Evolutionary conservation across 2,329 filamentous ascomycete species (phyloP), one percentile per base, ranked within the genome.

Genomic region (Epichloe festucae): DNA sequence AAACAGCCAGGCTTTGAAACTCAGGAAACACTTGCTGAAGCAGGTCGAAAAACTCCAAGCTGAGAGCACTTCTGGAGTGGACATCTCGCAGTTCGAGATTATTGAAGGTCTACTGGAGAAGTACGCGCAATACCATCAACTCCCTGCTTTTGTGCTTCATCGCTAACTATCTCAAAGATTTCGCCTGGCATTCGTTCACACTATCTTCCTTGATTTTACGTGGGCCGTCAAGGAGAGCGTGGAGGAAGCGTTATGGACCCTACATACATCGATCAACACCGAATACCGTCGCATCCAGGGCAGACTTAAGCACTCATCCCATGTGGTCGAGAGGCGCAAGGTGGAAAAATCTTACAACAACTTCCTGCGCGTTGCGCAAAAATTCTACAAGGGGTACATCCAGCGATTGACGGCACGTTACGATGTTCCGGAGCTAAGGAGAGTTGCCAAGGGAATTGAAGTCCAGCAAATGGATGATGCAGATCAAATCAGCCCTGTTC

Each of bases 341-440:
- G 73, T 91, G 48, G 84, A 87, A 65, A 90, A 87, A 68, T 77
- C 84, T 56, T 97, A 94, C 66, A 74, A 84, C 52, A 79, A 81
- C 58, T 97, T 95, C 65, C 81, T 97, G 59, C 94, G 91, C 68
- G 84, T 84, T 46, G 86, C 89, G 57, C 87, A 93, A 67, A 81
- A 82, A 60, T 96, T 95, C 67, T 97, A 97, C 73, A 82, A 86
- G 61, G 83, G 82, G 57, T 93, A 88, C 62, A 85, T 96, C 51
- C 82, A 91, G 65, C 81, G 84, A 52, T 74, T 96, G 23, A 82
- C 85, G 50, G 74, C 73, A 27, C 73, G 75, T 48, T 84, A 80
- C 61, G 72, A 74, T 52, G 72, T 78, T 52, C 69, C 68, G 35
- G 74, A 76, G 60, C 67, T 80, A 38, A 70, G 70, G 54, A 69